Conservation (phyloP, 257 asterid genomes). For the Ocimum tenuiflorum region DNA sequence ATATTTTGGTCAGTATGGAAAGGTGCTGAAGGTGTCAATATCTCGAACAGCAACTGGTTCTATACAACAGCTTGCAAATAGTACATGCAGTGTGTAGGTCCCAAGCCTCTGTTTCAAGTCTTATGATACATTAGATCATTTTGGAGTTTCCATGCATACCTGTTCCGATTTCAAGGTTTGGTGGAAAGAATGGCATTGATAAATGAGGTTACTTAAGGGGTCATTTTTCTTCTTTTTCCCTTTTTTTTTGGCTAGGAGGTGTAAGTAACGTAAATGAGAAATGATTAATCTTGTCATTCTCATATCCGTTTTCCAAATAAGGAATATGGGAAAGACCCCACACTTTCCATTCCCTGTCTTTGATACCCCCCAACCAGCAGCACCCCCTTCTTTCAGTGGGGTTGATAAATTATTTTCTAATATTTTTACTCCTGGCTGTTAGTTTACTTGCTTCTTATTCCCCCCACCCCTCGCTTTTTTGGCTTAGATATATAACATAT, state of each 20-base stretch:
- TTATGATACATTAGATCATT: neutral
- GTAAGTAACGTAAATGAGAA: neutral
- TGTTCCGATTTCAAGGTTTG: neutral
- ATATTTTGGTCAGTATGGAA: constrained; percentile 84
- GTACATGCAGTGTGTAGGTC: constrained; percentile 95
- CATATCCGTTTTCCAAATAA: neutral
- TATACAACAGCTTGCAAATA: constrained; percentile 83
- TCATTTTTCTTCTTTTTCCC: neutral
- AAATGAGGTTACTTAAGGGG: neutral
- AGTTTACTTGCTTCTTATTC: neutral
- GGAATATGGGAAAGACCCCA: neutral
- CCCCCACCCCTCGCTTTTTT: neutral
- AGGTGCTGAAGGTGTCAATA: constrained; percentile 85
- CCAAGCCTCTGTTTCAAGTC: constrained; percentile 8
- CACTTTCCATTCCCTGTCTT: neutral
- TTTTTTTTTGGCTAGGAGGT: too few relatives aligned
- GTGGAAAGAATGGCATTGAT: neutral
- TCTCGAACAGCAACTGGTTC: constrained; percentile 89
- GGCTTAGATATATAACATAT: constrained; percentile 76
- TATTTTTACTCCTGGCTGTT: neutral
- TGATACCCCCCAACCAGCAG: neutral
- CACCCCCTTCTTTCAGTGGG: neutral
- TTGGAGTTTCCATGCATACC: constrained; percentile 7
- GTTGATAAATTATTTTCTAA: neutral
- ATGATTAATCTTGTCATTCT: neutral